phyloP scores from a whole-genome alignment of 1,139 yeast species.

The Pichia sp. region DNA sequence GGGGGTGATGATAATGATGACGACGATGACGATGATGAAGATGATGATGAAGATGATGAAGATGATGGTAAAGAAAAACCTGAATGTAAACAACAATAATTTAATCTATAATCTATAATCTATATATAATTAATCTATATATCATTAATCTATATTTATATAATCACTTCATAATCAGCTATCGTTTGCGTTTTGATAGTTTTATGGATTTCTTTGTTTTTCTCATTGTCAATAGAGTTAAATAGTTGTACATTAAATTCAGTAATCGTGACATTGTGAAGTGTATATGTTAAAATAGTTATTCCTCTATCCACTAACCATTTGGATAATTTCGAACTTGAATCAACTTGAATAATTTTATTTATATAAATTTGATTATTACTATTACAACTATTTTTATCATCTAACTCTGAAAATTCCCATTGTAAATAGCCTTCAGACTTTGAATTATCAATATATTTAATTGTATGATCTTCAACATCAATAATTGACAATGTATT shows the following conservation, averaged over 20 bases:
- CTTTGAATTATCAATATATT: too few species aligned
- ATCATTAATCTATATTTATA: not conserved
- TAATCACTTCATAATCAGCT: not conserved
- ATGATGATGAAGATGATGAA: slow-evolving; percentile 9
- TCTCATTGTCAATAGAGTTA: not conserved
- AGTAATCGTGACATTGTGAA: not conserved
- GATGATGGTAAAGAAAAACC: slow-evolving; percentile 11
- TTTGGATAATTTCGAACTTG: not conserved
- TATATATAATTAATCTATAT: not conserved
- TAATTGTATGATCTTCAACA: too few species aligned
- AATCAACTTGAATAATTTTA: not conserved
- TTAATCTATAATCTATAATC: too few species aligned
- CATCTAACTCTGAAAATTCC: too few species aligned
- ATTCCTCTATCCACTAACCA: not conserved
- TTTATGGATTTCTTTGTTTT: not conserved
- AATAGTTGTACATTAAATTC: not conserved
- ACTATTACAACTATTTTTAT: not conserved
- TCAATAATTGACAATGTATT: not conserved
- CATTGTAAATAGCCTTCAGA: too few species aligned
- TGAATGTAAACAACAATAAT: slow-evolving; percentile 19
- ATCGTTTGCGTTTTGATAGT: not conserved
- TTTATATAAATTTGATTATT: not conserved
- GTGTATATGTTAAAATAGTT: not conserved
- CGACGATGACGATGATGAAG: slow-evolving; percentile 5
- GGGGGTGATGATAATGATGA: slow-evolving; percentile 4